Conservation (phyloP, 192 early-diverging fungal species). For the Coemansia sp. region DNA sequence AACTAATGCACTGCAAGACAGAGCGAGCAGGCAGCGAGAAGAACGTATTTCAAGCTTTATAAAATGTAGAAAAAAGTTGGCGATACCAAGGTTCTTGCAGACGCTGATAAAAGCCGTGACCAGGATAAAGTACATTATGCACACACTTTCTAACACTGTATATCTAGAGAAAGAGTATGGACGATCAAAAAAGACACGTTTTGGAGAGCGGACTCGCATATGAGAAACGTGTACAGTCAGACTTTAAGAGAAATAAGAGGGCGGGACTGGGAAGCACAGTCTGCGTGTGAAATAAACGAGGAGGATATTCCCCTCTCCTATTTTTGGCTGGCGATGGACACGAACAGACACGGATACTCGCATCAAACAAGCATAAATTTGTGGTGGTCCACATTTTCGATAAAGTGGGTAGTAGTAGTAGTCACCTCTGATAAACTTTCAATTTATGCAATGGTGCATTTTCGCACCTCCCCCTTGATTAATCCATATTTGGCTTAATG, state of each 20-base stretch:
- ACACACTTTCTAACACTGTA: not conserved
- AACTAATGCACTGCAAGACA: constrained; percentile 22
- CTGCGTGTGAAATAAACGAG: not conserved
- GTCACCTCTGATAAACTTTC: constrained; percentile 7
- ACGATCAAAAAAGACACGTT: not conserved
- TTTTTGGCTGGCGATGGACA: not conserved
- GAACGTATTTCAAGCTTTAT: not conserved
- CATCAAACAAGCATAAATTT: not conserved
- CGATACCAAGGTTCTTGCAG: not conserved
- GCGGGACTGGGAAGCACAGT: no score
- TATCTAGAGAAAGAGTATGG: not conserved
- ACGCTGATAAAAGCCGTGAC: not conserved
- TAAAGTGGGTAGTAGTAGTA: no score
- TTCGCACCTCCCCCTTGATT: not conserved
- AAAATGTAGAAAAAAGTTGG: not conserved
- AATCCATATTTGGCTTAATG: constrained; percentile 13
- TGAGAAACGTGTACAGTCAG: no score
- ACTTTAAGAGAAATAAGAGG: no score
- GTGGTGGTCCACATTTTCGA: not conserved
- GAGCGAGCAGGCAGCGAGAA: not conserved
- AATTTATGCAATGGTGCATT: constrained; percentile 15
- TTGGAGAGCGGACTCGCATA: no score
- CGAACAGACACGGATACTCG: not conserved
- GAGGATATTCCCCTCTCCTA: not conserved
- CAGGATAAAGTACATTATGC: not conserved